These are phyloP conservation scores for Fusarium sp. DNA, from an alignment of 2,329 filamentous ascomycete genomes.

Conservation along the genomic window DNA sequence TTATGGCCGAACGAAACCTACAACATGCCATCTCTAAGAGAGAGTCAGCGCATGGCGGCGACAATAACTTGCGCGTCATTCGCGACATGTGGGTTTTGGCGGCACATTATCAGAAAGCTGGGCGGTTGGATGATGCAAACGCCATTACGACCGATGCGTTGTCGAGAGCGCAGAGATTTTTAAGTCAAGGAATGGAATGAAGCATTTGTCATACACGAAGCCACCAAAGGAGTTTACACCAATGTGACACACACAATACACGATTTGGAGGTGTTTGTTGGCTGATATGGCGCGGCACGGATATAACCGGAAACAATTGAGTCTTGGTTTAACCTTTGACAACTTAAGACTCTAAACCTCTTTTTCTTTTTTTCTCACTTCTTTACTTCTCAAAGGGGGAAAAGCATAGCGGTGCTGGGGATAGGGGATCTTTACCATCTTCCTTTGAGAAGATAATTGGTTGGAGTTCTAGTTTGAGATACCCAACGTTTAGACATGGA, in stretches of 20 bases:
- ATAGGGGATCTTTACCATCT: constrained; percentile 5
- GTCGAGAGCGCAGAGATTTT: constrained; percentile 47
- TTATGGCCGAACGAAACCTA: constrained; percentile 49
- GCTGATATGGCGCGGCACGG: constrained; percentile 7
- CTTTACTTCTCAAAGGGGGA: not conserved
- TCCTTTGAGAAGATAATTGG: constrained; percentile 14
- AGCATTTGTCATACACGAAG: not conserved
- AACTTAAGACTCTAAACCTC: not conserved
- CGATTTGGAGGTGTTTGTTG: constrained; percentile 14
- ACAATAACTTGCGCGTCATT: constrained; percentile 51
- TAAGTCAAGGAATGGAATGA: constrained; percentile 42
- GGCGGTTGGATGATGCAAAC: constrained; percentile 45
- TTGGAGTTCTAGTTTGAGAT: constrained; percentile 35
- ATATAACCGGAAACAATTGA: constrained; percentile 1
- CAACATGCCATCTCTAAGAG: constrained; percentile 49
- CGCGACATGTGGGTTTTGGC: constrained; percentile 55
- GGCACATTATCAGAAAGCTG: constrained; percentile 49
- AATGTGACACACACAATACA: constrained; percentile 1
- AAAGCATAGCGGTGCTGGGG: constrained; percentile 21
- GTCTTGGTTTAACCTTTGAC: not conserved
- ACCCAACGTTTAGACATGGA: constrained; percentile 29
- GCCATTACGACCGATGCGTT: constrained; percentile 49
- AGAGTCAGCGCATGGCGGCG: constrained; percentile 51
- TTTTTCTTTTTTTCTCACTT: not conserved
- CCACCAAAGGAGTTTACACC: constrained; percentile 1